Evolutionary conservation across 257 asterid genomes (phyloP).

Genomic region (Penstemon newberryi): DNA sequence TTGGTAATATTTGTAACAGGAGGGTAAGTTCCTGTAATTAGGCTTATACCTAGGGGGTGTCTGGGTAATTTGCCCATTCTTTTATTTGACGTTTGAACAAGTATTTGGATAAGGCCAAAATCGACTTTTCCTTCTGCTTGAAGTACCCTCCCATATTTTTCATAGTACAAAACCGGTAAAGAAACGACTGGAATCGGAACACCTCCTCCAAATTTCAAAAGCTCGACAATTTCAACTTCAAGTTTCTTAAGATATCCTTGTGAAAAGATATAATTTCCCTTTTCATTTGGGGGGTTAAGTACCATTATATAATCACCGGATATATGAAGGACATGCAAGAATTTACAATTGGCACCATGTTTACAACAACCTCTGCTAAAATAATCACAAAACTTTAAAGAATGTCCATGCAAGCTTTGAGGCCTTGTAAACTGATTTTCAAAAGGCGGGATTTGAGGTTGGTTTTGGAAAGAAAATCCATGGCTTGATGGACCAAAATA

Average conservation of each 20-base stretch:
- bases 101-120: constrained; percentile 23
- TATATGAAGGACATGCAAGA: constrained; percentile 31
- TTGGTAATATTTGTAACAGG: no score
- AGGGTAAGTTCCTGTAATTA: no score
- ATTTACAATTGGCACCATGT: constrained; percentile 36
- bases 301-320: constrained; percentile 29
- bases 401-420: neutral
- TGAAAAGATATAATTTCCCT: neutral
- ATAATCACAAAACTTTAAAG: constrained; percentile 24
- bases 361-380: constrained; percentile 35
- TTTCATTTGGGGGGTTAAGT: constrained; percentile 20
- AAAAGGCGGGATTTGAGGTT: constrained; percentile 6
- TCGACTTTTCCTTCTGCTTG: constrained; percentile 22
- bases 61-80: no score
- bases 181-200: constrained; percentile 37
- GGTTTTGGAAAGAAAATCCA: neutral
- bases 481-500: neutral
- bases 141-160: constrained; percentile 31
- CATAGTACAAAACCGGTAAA: constrained; percentile 35
- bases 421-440: neutral
- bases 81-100: constrained; percentile 34
- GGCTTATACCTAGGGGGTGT: no score
- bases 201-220: constrained; percentile 31
- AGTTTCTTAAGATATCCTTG: constrained; percentile 30
- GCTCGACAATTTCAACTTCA: constrained; percentile 30